These are phyloP conservation scores for Gastrodia elata DNA, from an alignment of 106 monocot genomes.

Conservation along the genomic window DNA sequence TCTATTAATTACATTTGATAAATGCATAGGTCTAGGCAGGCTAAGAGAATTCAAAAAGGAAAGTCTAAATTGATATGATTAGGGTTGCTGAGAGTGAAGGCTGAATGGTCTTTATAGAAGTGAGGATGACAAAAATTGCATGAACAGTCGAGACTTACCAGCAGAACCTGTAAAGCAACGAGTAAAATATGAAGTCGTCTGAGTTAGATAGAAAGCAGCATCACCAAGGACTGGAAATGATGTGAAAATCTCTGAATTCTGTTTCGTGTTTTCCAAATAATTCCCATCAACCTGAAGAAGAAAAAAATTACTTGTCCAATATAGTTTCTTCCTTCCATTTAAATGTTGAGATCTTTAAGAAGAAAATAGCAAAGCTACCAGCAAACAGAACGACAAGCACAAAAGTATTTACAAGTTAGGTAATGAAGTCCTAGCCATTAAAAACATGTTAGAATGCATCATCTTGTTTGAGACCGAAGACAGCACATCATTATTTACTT, in stretches of 20 bases:
- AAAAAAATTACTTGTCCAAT: not conserved
- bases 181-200: conserved; percentile 70
- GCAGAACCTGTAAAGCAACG: conserved; percentile 50
- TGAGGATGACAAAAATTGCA: not conserved
- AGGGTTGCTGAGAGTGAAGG: not conserved
- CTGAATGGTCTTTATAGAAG: not conserved
- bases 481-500: not conserved
- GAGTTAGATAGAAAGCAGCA: conserved; percentile 60
- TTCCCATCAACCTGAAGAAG: conserved; percentile 32
- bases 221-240: conserved; percentile 67
- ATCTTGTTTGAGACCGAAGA: not conserved
- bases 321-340: not conserved
- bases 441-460: not conserved
- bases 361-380: too few relatives aligned
- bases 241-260: conserved; percentile 39
- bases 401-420: not conserved
- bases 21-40: not conserved
- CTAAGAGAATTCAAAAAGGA: not conserved
- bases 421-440: not conserved
- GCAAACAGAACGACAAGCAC: not conserved
- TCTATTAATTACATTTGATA: not conserved
- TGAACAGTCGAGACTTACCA: conserved; percentile 21
- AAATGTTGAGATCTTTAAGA: too few relatives aligned
- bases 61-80: not conserved
- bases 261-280: conserved; percentile 18